These are phyloP conservation scores for Candida pseudofarinosa DNA, from an alignment of 805 yeast genomes.

Conservation along the genomic window DNA sequence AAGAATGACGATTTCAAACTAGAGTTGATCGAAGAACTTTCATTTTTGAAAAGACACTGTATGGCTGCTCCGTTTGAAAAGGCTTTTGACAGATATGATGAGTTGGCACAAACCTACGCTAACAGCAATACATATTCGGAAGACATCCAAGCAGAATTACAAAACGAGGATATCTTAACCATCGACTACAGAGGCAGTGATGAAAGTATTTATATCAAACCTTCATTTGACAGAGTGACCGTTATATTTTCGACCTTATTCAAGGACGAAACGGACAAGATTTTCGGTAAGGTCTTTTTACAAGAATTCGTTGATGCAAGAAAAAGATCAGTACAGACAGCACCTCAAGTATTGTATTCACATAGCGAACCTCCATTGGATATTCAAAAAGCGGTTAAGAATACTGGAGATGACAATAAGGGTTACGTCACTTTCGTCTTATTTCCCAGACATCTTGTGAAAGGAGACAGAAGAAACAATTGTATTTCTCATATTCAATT, in stretches of 20 bases:
- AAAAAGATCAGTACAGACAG: conserved; percentile 91
- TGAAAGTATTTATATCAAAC: conserved; percentile 85
- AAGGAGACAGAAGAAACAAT: conserved; percentile 68
- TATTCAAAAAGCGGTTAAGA: conserved; percentile 30
- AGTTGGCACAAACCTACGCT: conserved; percentile 48
- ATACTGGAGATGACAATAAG: conserved; percentile 40
- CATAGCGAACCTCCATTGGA: conserved; percentile 93
- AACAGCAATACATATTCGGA: conserved; percentile 41
- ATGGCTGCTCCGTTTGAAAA: conserved; percentile 90
- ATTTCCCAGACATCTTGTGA: conserved; percentile 72
- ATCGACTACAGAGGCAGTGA: conserved; percentile 82
- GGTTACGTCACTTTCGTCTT: conserved; percentile 65
- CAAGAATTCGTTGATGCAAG: conserved; percentile 97
- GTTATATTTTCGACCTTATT: conserved; percentile 92
- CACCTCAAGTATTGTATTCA: conserved; percentile 94
- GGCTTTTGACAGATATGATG: conserved; percentile 79
- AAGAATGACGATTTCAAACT: conserved; percentile 44
- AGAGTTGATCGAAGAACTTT: conserved; percentile 56
- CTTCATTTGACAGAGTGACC: conserved; percentile 94
- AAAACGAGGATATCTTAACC: conserved; percentile 56
- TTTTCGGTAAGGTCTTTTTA: conserved; percentile 81
- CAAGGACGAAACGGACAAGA: conserved; percentile 94
- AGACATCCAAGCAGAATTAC: conserved; percentile 40
- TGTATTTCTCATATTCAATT: conserved; percentile 88
- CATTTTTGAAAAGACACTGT: conserved; percentile 78